Conservation (phyloP, 345 rosid genomes). For the Eucalyptus pauciflora region DNA sequence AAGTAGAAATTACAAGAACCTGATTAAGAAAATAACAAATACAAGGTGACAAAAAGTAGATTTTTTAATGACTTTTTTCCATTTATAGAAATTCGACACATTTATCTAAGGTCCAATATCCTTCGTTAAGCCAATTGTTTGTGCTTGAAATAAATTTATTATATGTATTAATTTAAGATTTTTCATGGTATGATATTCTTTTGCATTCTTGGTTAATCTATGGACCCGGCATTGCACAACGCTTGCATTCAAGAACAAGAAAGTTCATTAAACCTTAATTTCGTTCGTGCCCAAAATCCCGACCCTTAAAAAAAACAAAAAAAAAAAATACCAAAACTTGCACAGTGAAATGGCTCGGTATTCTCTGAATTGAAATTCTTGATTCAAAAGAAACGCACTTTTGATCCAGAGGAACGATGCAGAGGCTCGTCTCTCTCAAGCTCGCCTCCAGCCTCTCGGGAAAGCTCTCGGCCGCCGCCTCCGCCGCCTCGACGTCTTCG, state of each 20-base stretch:
- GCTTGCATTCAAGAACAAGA: neutral
- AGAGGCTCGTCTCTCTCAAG: neutral
- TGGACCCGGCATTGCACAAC: too few relatives aligned
- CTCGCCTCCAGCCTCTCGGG: neutral
- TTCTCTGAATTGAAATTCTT: neutral
- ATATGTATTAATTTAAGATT: neutral
- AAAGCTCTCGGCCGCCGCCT: neutral
- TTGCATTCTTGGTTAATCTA: neutral
- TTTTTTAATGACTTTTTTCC: neutral
- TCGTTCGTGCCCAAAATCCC: neutral
- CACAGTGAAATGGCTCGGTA: neutral
- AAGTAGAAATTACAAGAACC: rapidly evolving
- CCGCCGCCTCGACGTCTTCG: neutral
- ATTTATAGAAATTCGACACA: rapidly evolving
- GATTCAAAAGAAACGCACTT: neutral
- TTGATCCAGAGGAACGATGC: neutral
- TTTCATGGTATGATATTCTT: rapidly evolving
- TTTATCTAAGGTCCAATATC: neutral
- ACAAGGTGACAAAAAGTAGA: neutral
- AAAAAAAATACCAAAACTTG: neutral
- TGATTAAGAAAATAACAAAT: neutral
- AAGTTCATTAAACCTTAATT: neutral
- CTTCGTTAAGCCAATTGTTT: neutral
- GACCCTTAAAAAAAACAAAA: neutral
- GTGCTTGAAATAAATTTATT: rapidly evolving